Evolutionary conservation across 805 yeast genomes (phyloP), one percentile per base, ranked within the genome.

Genomic region (Nakazawaea ernobii): DNA sequence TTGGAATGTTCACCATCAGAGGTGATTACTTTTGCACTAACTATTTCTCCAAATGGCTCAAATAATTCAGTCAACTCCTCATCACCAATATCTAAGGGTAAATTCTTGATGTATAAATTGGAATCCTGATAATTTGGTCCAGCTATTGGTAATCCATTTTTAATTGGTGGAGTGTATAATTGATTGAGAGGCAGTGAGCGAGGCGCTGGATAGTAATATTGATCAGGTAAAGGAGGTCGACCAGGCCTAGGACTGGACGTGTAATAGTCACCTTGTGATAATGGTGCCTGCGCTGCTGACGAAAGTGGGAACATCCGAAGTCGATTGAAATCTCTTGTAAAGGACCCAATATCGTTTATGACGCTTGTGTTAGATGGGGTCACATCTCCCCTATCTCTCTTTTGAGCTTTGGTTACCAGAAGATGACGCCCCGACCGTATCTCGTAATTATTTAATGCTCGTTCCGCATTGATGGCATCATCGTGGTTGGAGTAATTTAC

Each of bases 21-120:
- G 3, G 80, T 75, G 66, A 80, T 79, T 26, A 82, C 67, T 53
- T 76, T 78, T 32, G 81, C 77, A 49, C 81, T 75, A 8, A 75
- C 69, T 32, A 80, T 74, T 27, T 63, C 67, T 11, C 86, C 86
- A 59, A 63, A 79, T 43, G 57, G 54, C 17, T 60, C 55, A 56
- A 79, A 80, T 48, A 72, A 63, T 2, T 63, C 59, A 27, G 56
- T 48, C 30, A 80, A 63, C 53, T 77, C 81, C 17, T 74, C 68
- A 60, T 86, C 89, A 44, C 67, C 70, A 60, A 82, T 77, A 4
- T 68, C 53, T 10, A 70, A 53, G 6, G 86, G 84, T 35, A 86
- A 63, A 57, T 80, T 79, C 51, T 80, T 84, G 32, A 86, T 80
- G 59, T 86, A 86, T 39, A 86, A 69, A 61, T 86, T 86, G 5